phyloP scores from a whole-genome alignment of 768 basidiomycete genomes.

The Sarcodon aspratus region DNA sequence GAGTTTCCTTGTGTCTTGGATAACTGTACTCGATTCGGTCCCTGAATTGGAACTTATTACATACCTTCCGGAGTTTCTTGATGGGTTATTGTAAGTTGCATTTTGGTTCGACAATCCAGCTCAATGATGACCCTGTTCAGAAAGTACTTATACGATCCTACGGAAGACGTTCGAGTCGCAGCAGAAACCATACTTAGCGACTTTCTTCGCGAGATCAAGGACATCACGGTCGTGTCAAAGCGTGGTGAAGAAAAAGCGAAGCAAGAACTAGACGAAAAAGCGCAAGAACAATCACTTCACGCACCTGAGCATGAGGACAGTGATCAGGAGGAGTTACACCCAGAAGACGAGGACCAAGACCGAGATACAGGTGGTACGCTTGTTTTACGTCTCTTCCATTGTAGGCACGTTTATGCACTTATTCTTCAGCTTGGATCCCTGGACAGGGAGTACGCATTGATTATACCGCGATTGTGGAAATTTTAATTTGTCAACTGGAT shows the following conservation, averaged over 20 bases:
- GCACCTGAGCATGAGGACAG: constrained; percentile 31
- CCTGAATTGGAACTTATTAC: constrained; percentile 93
- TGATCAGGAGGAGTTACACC: background rate
- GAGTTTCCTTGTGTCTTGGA: constrained; percentile 96
- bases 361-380: constrained; percentile 54
- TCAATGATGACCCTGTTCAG: constrained; percentile 27
- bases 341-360: constrained; percentile 37
- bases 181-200: constrained; percentile 85
- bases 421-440: constrained; percentile 64
- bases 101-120: constrained; percentile 2
- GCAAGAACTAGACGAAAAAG: constrained; percentile 25
- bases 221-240: constrained; percentile 67
- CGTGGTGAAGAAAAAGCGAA: constrained; percentile 39
- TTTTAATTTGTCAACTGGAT: constrained; percentile 78
- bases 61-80: constrained; percentile 90
- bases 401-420: background rate
- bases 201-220: constrained; percentile 83
- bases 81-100: constrained; percentile 71
- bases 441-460: constrained; percentile 92
- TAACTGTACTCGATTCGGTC: constrained; percentile 88
- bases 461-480: constrained; percentile 87
- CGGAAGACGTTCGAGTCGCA: constrained; percentile 83
- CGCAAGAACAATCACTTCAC: constrained; percentile 16
- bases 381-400: constrained; percentile 3
- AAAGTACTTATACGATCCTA: constrained; percentile 93